phyloP scores from a whole-genome alignment of 495 filamentous ascomycete species.

The Diplogelasinospora grovesii region DNA sequence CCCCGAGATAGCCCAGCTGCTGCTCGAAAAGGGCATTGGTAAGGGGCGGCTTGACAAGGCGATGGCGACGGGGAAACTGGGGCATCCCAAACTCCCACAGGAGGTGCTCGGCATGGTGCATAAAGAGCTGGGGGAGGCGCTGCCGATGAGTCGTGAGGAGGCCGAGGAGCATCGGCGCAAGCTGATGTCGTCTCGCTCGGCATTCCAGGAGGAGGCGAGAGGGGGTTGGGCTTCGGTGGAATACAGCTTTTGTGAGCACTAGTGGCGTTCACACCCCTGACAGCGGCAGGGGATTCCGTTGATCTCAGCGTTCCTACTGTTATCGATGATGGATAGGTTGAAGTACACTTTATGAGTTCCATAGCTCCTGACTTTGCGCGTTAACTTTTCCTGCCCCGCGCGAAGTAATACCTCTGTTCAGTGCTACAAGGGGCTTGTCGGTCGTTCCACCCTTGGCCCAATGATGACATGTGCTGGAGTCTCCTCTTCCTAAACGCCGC shows the following conservation, averaged over 20 bases:
- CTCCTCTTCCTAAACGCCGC: no score
- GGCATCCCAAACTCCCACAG: slow-evolving; percentile 20
- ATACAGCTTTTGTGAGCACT: slow-evolving; percentile 16
- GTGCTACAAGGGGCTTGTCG: no score
- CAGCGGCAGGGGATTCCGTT: no score
- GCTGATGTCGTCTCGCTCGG: slow-evolving; percentile 43
- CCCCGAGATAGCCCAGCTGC: slow-evolving; percentile 20
- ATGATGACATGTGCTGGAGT: no score
- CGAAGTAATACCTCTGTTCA: no score
- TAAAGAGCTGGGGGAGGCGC: slow-evolving; percentile 15
- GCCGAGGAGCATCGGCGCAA: slow-evolving; percentile 37
- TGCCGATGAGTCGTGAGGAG: slow-evolving; percentile 36
- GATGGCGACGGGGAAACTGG: slow-evolving; percentile 10
- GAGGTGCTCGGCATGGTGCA: slow-evolving; percentile 37
- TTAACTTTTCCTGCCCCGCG: no score
- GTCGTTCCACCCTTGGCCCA: no score
- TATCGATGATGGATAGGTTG: no score
- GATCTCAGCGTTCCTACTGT: no score
- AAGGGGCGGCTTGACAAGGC: slow-evolving; percentile 1
- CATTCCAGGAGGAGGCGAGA: background rate
- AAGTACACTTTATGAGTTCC: no score
- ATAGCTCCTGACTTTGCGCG: no score
- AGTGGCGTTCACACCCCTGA: no score
- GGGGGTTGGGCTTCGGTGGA: background rate
- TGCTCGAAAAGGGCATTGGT: slow-evolving; percentile 27